Percentiles rank a stretch among this genome's conserved stretches.
Evolutionary conservation across 169 alveolate genomes (phyloP).

Genomic region (Eimeria maxima): DNA sequence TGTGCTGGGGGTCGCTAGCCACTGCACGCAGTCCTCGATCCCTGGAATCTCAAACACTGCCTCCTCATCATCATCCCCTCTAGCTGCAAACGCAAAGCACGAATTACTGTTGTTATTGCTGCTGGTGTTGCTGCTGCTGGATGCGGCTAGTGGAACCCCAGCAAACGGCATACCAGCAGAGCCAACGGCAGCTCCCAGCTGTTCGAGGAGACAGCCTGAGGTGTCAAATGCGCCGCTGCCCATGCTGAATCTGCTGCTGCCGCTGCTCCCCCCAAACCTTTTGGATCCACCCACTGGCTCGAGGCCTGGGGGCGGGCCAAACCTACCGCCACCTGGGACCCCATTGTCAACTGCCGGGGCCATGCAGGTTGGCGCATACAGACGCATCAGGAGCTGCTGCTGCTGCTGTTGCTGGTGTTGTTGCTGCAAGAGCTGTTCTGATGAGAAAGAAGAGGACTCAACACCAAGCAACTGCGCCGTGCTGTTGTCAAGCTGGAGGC

Average conservation of each 20-base stretch:
- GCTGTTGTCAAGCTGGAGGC: slow-evolving; percentile 19
- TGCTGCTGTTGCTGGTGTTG: slow-evolving; percentile 38
- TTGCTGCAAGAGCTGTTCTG: slow-evolving; percentile 48
- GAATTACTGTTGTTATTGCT: slow-evolving; percentile 61
- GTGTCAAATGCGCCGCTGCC: slow-evolving; percentile 10
- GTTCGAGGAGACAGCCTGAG: slow-evolving; percentile 34
- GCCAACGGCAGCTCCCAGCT: slow-evolving; percentile 20
- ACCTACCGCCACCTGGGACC: slow-evolving; percentile 59
- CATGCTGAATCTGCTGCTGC: slow-evolving; percentile 31
- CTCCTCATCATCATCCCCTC: slow-evolving; percentile 43
- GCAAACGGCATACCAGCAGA: slow-evolving; percentile 38
- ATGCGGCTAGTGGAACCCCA: slow-evolving; percentile 49
- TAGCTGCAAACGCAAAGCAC: slow-evolving; percentile 63
- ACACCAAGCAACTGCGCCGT: slow-evolving; percentile 31
- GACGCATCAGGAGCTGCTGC: slow-evolving; percentile 54
- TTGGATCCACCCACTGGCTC: slow-evolving; percentile 58
- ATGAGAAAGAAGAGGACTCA: neutral
- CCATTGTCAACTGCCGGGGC: neutral
- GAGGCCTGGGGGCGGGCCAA: slow-evolving; percentile 71
- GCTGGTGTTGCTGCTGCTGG: slow-evolving; percentile 15
- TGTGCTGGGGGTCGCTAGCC: slow-evolving; percentile 61
- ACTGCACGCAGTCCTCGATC: slow-evolving; percentile 65
- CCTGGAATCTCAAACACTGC: slow-evolving; percentile 65
- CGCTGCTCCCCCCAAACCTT: slow-evolving; percentile 25
- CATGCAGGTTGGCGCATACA: slow-evolving; percentile 42